phyloP scores from a whole-genome alignment of 2,329 filamentous ascomycete species.

The Cyphellophora attinorum region DNA sequence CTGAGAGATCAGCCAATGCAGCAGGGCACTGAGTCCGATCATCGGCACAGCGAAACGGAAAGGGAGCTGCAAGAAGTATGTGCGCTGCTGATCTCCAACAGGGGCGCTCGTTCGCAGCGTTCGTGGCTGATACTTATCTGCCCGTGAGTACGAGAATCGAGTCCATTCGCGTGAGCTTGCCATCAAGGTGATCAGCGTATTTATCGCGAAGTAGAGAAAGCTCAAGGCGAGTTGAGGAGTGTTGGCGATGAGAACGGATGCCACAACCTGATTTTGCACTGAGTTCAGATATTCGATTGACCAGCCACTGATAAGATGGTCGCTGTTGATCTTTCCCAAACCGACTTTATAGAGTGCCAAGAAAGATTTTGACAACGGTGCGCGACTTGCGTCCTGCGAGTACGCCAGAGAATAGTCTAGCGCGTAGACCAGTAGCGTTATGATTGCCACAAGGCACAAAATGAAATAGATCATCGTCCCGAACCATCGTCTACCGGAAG shows the following conservation, averaged over 20 bases:
- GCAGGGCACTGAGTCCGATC: constrained; percentile 18
- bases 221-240: constrained; percentile 26
- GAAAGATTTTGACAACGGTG: background rate
- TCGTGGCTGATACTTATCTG: constrained; percentile 32
- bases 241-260: constrained; percentile 23
- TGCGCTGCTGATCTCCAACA: constrained; percentile 26
- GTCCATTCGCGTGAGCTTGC: background rate
- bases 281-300: constrained; percentile 1
- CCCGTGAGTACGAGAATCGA: constrained; percentile 31
- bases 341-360: constrained; percentile 10
- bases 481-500: constrained; percentile 11
- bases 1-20: constrained; percentile 38
- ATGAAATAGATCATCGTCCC: constrained; percentile 3
- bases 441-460: constrained; percentile 1
- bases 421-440: background rate
- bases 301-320: constrained; percentile 13
- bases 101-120: constrained; percentile 23
- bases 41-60: constrained; percentile 29
- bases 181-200: constrained; percentile 26
- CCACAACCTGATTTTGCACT: constrained; percentile 4
- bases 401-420: no score
- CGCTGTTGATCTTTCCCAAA: constrained; percentile 14
- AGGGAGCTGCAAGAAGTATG: constrained; percentile 31
- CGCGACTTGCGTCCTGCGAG: background rate
- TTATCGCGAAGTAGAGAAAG: constrained; percentile 26